Conservation (phyloP, 176 grass and related monocot genomes). For the Carex parvula region DNA sequence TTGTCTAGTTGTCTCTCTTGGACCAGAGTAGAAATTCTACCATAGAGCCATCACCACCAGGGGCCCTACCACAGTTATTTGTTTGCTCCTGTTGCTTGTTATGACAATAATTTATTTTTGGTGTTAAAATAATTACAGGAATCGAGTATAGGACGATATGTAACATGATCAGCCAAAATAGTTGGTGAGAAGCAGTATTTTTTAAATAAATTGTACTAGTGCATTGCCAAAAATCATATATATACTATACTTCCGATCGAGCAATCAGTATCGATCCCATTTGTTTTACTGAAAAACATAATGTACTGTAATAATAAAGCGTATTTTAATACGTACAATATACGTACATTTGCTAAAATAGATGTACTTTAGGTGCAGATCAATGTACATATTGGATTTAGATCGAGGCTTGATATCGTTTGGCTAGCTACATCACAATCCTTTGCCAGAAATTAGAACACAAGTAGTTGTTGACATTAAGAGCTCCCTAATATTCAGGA, state of each 20-base stretch:
- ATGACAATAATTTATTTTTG: not conserved
- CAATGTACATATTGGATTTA: not conserved
- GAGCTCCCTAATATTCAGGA: not conserved
- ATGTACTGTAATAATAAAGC: not conserved
- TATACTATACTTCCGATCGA: not conserved
- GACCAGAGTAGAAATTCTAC: not conserved
- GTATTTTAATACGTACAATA: not conserved
- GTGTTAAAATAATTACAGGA: not conserved
- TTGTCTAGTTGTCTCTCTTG: constrained; percentile 16
- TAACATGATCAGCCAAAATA: not conserved
- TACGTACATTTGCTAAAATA: not conserved
- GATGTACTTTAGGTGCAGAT: not conserved
- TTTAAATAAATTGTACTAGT: not conserved
- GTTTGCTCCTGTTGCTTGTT: constrained; percentile 12
- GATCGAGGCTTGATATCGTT: not conserved
- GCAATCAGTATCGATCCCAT: not conserved
- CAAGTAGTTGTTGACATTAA: not conserved
- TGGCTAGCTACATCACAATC: not conserved
- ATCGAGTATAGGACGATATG: not conserved
- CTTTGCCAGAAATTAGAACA: not conserved
- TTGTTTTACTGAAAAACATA: not conserved
- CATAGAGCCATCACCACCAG: constrained; percentile 1
- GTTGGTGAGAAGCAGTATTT: constrained; percentile 5
- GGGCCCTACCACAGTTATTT: constrained; percentile 9
- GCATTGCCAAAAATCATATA: not conserved